A percentile compares a stretch with the other conserved stretches of the same genome.
phyloP scores from a whole-genome alignment of 345 rosid genomes.

The Pseudoturritis turrita region DNA sequence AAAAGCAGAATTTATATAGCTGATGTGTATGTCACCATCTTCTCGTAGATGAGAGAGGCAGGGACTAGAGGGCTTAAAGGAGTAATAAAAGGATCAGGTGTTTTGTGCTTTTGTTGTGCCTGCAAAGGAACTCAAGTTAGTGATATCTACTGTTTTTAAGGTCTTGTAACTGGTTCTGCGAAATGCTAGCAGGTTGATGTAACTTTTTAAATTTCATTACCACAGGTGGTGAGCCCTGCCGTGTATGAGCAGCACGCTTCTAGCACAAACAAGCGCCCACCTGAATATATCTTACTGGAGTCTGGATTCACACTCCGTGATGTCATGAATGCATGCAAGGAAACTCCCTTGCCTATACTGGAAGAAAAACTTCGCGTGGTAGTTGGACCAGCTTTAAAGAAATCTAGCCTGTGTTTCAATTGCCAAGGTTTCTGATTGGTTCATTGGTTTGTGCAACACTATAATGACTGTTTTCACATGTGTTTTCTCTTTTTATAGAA shows the following conservation, averaged over 20 bases:
- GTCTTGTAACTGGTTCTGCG: neutral
- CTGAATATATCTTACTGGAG: conserved; percentile 70
- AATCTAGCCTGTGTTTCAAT: conserved; percentile 58
- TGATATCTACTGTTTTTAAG: neutral
- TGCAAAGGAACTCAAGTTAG: conserved; percentile 71
- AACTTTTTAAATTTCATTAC: neutral
- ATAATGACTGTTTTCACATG: neutral
- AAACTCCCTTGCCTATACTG: conserved; percentile 51
- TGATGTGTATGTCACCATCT: neutral
- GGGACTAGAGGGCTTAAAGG: conserved; percentile 55
- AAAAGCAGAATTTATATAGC: neutral
- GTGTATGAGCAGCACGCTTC: conserved; percentile 79
- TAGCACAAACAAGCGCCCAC: conserved; percentile 78
- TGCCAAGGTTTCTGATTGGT: conserved; percentile 71
- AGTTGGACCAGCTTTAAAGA: conserved; percentile 49
- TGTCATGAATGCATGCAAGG: conserved; percentile 69
- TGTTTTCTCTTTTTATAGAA: neutral
- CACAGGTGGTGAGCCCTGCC: conserved; percentile 58
- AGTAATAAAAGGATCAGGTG: conserved; percentile 53
- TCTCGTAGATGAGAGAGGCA: conserved; percentile 39
- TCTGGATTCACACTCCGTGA: conserved; percentile 80
- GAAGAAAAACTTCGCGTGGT: conserved; percentile 51
- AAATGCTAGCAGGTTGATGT: neutral
- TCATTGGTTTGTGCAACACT: conserved; percentile 14
- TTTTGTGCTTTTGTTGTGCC: conserved; percentile 63